Base-by-base conservation (phyloP, 225 moss, liverwort and hornwort species). In the Bryum argenteum region DNA sequence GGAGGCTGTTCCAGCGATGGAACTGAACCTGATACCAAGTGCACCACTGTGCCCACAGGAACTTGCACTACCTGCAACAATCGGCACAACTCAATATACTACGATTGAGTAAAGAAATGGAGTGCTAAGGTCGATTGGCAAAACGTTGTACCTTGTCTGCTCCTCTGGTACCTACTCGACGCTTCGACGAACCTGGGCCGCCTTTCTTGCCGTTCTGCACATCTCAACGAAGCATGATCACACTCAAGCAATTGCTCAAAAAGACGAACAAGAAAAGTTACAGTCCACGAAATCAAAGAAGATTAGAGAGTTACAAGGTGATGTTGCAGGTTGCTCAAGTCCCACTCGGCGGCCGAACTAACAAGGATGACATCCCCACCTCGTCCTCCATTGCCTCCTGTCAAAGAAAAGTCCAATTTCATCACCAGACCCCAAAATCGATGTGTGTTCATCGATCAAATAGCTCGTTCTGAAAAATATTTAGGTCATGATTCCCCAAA, bases 271-370 rank as follows among this genome's bases (percentile, higher is more conserved):
- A 62, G n/a, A n/a, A n/a, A n/a, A n/a, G n/a, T n/a, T n/a, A n/a
- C n/a, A n/a, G 22, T 41, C 42, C 40, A 43, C 54, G 15, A 33
- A 20, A 21, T 8, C 21, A 54, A 6, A 40, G 28, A 19, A 68
- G 13, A 15, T 42, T 16, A 67, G 61, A 23, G 71, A 22, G 44
- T 64, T 79, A 96, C 96, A 53, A 94, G 87, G 75, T 98, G 97
- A 63, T 98, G 97, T 72, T 98, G 97, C 74, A 98, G 69, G 72
- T 98, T 98, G 80, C 94, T 94, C 44, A 98, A 87, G 82, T 98
- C 91, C 94, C 94, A 98, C 38, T 89, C 90, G 51, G 85, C 88
- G 58, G 80, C 83, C 67, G 94, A 92, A 78, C 97, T 79, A 20
- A 98, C 87, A 15, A 98, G 79, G 60, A 98, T 85, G 41, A 98